phyloP scores from a whole-genome alignment of 2,329 filamentous ascomycete genomes.

The Lecanicillium sp. region DNA sequence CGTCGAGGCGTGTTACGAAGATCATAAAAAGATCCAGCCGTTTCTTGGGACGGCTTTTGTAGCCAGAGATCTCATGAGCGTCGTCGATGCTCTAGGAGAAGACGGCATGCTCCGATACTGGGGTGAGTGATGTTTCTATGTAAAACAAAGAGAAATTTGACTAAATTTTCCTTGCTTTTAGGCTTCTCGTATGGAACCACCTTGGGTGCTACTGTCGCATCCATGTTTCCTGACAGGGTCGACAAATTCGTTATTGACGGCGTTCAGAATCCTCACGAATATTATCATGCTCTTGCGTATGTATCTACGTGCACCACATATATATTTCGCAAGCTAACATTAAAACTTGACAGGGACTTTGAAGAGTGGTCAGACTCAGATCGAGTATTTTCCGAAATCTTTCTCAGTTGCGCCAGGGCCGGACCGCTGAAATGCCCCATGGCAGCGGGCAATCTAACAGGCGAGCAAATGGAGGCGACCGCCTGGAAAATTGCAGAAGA shows the following conservation, averaged over 20 bases:
- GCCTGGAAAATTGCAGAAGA: slow-evolving; percentile 18
- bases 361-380: slow-evolving; percentile 19
- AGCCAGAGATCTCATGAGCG: slow-evolving; percentile 26
- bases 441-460: no score
- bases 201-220: slow-evolving; percentile 28
- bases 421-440: neutral
- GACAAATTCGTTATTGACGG: slow-evolving; percentile 30
- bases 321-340: neutral
- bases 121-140: slow-evolving; percentile 13
- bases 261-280: slow-evolving; percentile 22
- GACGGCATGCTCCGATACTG: slow-evolving; percentile 23
- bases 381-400: slow-evolving; percentile 19
- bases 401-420: slow-evolving; percentile 17
- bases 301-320: neutral
- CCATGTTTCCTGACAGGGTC: slow-evolving; percentile 33
- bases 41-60: slow-evolving; percentile 22
- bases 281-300: slow-evolving; percentile 18
- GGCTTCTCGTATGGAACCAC: slow-evolving; percentile 30
- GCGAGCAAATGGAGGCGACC: slow-evolving; percentile 21
- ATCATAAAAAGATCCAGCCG: neutral
- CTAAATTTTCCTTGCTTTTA: no score
- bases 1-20: neutral
- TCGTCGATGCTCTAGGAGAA: slow-evolving; percentile 24
- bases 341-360: slow-evolving; percentile 11
- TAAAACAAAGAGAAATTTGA: slow-evolving; percentile 14